Percentiles rank a stretch among this genome's conserved stretches.
Evolutionary conservation across 2,329 filamentous ascomycete species (phyloP).

Genomic region (Aschersonia sp.): DNA sequence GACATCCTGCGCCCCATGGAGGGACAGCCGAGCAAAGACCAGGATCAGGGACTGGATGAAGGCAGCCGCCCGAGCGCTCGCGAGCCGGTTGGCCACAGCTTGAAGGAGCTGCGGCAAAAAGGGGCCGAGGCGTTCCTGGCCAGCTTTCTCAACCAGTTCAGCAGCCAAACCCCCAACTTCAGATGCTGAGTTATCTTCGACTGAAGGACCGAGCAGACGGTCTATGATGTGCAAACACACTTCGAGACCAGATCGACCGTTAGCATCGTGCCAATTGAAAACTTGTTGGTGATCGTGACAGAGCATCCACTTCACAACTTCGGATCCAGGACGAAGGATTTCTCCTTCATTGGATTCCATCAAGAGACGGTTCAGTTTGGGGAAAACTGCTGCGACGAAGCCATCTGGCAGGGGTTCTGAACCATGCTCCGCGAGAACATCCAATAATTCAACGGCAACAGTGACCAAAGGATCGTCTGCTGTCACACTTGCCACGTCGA

Average conservation of each 20-base stretch:
- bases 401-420: slow-evolving; percentile 74
- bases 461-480: slow-evolving; percentile 75
- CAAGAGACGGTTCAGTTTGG: slow-evolving; percentile 71
- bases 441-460: slow-evolving; percentile 74
- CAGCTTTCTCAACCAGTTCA: slow-evolving; percentile 89
- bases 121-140: slow-evolving; percentile 77
- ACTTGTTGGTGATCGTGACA: slow-evolving; percentile 83
- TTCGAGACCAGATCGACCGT: slow-evolving; percentile 71
- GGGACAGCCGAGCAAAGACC: slow-evolving; percentile 81
- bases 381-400: slow-evolving; percentile 73
- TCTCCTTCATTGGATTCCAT: slow-evolving; percentile 79
- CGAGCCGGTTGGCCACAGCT: slow-evolving; percentile 75
- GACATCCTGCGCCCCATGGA: slow-evolving; percentile 76
- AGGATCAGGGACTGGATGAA: slow-evolving; percentile 95
- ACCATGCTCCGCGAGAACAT: slow-evolving; percentile 68
- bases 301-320: slow-evolving; percentile 79
- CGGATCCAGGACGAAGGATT: slow-evolving; percentile 72
- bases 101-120: slow-evolving; percentile 79
- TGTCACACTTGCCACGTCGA: slow-evolving; percentile 76
- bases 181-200: slow-evolving; percentile 91
- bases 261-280: slow-evolving; percentile 71
- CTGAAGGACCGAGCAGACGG: slow-evolving; percentile 64
- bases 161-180: slow-evolving; percentile 91
- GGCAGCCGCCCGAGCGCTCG: slow-evolving; percentile 66
- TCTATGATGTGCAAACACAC: slow-evolving; percentile 86